Conservation (phyloP, 441 rosid species). For the Macaranga tanarius region DNA sequence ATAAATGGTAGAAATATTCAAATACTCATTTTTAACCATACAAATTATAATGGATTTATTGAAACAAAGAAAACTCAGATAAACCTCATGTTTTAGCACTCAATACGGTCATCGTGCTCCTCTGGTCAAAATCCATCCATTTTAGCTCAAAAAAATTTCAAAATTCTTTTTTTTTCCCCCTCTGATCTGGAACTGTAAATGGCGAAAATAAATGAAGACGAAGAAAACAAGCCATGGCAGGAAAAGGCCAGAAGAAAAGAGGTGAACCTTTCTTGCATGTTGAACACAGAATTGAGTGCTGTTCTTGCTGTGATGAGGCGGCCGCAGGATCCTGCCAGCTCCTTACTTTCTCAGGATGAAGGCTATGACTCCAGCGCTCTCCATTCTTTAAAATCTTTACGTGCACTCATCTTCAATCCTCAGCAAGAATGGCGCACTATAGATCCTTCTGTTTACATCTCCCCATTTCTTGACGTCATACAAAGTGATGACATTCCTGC, state of each 20-base stretch:
- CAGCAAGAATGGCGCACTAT: constrained; percentile 80
- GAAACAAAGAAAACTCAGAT: neutral
- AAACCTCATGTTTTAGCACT: constrained; percentile 34
- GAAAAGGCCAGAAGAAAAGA: constrained; percentile 45
- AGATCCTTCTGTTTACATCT: constrained; percentile 76
- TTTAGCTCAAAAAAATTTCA: neutral
- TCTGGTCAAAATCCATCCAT: too few species aligned
- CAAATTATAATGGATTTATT: neutral
- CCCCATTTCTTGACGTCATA: constrained; percentile 76
- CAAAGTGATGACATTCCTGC: constrained; percentile 82
- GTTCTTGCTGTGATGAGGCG: constrained; percentile 75
- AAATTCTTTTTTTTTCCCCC: neutral
- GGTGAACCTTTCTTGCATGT: constrained; percentile 80
- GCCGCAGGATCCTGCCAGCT: constrained; percentile 40
- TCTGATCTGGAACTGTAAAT: neutral
- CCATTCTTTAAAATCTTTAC: constrained; percentile 72
- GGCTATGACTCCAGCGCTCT: constrained; percentile 46
- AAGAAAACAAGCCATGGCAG: constrained; percentile 10
- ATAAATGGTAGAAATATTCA: constrained; percentile 34
- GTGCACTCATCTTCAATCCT: constrained; percentile 80
- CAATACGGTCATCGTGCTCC: constrained; percentile 19
- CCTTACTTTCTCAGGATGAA: constrained; percentile 52
- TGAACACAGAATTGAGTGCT: constrained; percentile 88
- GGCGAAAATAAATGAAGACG: constrained; percentile 8
- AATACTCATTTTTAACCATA: constrained; percentile 30